Conservation (phyloP, 345 rosid genomes). For the Boechera stricta region DNA sequence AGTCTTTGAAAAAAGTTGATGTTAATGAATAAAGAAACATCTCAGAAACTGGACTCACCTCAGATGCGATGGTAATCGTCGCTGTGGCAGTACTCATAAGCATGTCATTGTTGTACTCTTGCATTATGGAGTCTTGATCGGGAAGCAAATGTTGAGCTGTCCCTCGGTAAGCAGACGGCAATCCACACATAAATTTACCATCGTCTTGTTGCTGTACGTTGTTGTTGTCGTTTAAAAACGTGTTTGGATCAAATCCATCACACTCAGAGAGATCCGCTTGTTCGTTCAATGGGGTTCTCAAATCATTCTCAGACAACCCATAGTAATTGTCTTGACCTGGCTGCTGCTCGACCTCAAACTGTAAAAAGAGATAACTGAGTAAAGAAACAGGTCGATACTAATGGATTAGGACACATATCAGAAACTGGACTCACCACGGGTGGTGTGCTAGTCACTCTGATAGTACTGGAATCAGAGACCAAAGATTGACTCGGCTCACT, state of each 20-base stretch:
- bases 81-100: no score
- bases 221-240: not conserved
- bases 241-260: not conserved
- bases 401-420: no score
- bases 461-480: not conserved
- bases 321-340: not conserved
- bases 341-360: not conserved
- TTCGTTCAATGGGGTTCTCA: not conserved
- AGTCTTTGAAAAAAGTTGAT: not conserved
- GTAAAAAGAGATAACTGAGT: no score
- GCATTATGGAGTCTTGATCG: no score
- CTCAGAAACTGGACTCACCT: conserved; percentile 12
- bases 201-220: not conserved
- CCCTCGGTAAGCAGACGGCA: not conserved
- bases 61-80: no score
- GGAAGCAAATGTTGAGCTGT: not conserved
- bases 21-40: not conserved
- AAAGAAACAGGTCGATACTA: no score
- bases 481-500: conserved; percentile 25
- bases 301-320: not conserved
- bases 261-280: not conserved
- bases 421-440: no score
- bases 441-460: no score
- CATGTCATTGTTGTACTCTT: not conserved
- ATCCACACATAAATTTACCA: not conserved